Conservation (phyloP, 2,329 filamentous ascomycete genomes). For the Exophiala alcalophila region DNA sequence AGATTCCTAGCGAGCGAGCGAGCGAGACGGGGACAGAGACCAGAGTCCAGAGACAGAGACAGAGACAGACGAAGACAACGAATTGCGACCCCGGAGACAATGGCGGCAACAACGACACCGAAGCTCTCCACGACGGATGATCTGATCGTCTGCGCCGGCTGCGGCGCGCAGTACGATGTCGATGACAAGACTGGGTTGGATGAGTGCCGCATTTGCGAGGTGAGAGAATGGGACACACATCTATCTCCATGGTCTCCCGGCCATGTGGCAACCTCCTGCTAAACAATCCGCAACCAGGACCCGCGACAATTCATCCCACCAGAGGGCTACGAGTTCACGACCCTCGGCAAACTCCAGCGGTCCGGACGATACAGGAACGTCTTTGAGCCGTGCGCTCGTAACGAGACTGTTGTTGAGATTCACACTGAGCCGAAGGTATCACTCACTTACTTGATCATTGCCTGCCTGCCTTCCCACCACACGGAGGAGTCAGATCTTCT, state of each 20-base stretch:
- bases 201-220: slow-evolving; percentile 29
- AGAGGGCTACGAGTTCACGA: slow-evolving; percentile 28
- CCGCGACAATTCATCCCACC: slow-evolving; percentile 29
- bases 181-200: slow-evolving; percentile 16
- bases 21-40: no score
- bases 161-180: slow-evolving; percentile 31
- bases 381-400: slow-evolving; percentile 19
- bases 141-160: slow-evolving; percentile 28
- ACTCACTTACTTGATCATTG: no score
- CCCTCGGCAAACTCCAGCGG: slow-evolving; percentile 56
- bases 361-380: slow-evolving; percentile 21
- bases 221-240: slow-evolving; percentile 1
- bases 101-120: slow-evolving; percentile 8
- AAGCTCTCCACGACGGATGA: slow-evolving; percentile 24
- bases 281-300: no score
- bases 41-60: no score
- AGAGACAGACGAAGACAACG: no score
- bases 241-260: neutral
- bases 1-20: no score
- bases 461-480: no score
- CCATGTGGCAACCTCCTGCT: slow-evolving; percentile 2
- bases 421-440: slow-evolving; percentile 30
- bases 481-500: no score
- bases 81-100: neutral
- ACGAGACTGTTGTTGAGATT: slow-evolving; percentile 25